Conservation (phyloP, 73 alveolate species). For the Tetrahymena thermophila region DNA sequence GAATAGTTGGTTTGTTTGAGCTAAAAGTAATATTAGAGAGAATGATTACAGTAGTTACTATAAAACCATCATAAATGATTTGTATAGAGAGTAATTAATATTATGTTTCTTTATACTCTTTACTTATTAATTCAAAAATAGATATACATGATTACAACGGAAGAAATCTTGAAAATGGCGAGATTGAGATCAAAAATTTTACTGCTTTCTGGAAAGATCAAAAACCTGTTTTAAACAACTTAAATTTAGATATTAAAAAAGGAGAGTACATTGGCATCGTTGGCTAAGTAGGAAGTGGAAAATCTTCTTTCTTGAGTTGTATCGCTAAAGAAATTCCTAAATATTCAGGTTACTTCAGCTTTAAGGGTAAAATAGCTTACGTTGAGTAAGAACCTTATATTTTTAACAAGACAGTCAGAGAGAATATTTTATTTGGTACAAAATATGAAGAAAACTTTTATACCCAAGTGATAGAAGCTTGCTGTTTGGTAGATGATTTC, state of each 20-base stretch:
- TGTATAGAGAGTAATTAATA: not conserved
- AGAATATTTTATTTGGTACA: conserved; percentile 57
- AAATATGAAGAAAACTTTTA: conserved; percentile 53
- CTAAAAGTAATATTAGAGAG: not conserved
- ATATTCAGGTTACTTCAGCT: conserved; percentile 3
- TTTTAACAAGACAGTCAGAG: conserved; percentile 18
- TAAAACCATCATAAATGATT: not conserved
- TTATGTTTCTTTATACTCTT: not conserved
- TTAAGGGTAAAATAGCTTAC: conserved; percentile 9
- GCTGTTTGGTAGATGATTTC: conserved; percentile 57
- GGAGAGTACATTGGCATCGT: conserved; percentile 59
- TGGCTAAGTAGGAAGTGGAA: conserved; percentile 76
- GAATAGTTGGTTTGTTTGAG: not conserved
- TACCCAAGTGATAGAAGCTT: conserved; percentile 44
- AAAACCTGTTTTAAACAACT: conserved; percentile 36
- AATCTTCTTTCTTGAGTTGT: conserved; percentile 49
- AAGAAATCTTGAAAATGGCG: not conserved
- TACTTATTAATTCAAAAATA: not conserved
- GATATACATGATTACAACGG: not conserved
- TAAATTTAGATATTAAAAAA: conserved; percentile 19
- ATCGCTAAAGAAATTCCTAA: conserved; percentile 46
- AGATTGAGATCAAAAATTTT: conserved; percentile 4
- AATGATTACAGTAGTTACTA: not conserved
- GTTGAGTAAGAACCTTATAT: conserved; percentile 29
- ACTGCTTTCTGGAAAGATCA: conserved; percentile 13